phyloP scores from a whole-genome alignment of 108 stramenopile genomes.

The Cyclotella sp. region DNA sequence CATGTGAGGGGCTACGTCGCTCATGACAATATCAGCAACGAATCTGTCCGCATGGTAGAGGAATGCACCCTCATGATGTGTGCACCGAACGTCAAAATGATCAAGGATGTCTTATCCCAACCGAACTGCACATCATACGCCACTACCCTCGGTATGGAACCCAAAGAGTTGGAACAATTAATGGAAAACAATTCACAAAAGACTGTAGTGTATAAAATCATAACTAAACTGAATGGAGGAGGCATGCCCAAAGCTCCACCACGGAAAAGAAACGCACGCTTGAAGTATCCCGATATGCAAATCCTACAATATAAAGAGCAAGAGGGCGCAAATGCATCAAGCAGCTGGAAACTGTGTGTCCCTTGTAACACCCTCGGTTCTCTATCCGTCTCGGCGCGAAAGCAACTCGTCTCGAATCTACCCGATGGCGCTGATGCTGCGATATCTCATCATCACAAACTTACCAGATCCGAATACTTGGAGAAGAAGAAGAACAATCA shows the following conservation, averaged over 20 bases:
- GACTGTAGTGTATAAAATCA: slow-evolving; percentile 4
- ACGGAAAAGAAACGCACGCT: slow-evolving; percentile 9
- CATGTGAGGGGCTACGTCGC: slow-evolving; percentile 16
- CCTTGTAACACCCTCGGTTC: slow-evolving; percentile 13
- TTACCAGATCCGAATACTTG: slow-evolving; percentile 57
- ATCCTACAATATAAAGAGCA: slow-evolving; percentile 26
- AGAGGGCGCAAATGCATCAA: neutral
- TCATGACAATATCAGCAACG: slow-evolving; percentile 1
- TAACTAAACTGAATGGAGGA: neutral
- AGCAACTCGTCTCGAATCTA: slow-evolving; percentile 20
- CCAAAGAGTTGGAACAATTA: neutral
- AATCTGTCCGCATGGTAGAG: slow-evolving; percentile 10
- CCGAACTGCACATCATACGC: slow-evolving; percentile 12
- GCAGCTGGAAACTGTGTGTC: slow-evolving; percentile 11
- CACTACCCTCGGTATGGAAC: slow-evolving; percentile 1
- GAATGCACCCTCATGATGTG: slow-evolving; percentile 27
- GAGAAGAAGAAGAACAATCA: slow-evolving; percentile 58
- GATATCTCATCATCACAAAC: slow-evolving; percentile 42
- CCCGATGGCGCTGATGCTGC: slow-evolving; percentile 16
- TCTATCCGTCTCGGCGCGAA: neutral
- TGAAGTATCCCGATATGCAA: slow-evolving; percentile 25
- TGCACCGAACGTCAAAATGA: slow-evolving; percentile 35
- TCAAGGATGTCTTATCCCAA: slow-evolving; percentile 29
- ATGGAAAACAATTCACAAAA: slow-evolving; percentile 4
- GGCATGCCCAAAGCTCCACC: slow-evolving; percentile 9